Base-by-base conservation (phyloP, 768 basidiomycete species). In the Leucocoprinus leucothites region DNA sequence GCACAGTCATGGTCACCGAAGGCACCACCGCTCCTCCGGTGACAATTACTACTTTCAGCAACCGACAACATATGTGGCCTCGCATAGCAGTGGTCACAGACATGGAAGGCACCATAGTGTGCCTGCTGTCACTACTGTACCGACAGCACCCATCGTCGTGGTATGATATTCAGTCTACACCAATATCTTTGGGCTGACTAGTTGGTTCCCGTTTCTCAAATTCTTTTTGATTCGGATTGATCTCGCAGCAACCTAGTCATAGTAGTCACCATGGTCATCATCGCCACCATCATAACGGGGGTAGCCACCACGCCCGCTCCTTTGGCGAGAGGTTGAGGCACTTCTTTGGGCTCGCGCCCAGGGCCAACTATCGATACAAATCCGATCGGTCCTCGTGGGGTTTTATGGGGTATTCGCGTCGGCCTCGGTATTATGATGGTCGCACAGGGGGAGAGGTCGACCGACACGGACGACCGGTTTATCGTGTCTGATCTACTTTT, bases 371-470 rank as follows among this genome's bases (percentile, higher is more conserved):
- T 58, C 74, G 71, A 50, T 74, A 77, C 61, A 74, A 74, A 58
- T 73, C 73, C 25, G 71, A 75, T 61, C 67, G 69, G 51, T 71
- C 71, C 43, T 74, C 74, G 1, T 82, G 80, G 81, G 81, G 81
- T 2, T 81, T 82, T 68, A 71, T 82, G 65, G 80, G 81, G 1
- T 76, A 74, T 57, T 81, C 79, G 22, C 72, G 74, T 19, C 69
- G 78, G 56, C 74, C 72, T 48, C 68, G 73, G 57, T 82, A 80
- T 61, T 65, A 74, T n/a, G 79, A 82, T 64, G 72, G 76, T 13
- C 66, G 69, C 18, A 79, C 74, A 16, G 80, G 80, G 5, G 71
- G 61, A 16, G 79, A 81, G 62, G 82, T 82, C 48, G 83, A 85
- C 68, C 67, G 77, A 60, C 67, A 78, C 35, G 85, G 85, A 53